phyloP scores from a whole-genome alignment of 768 basidiomycete species.

The Clitopilus hobsonii region DNA sequence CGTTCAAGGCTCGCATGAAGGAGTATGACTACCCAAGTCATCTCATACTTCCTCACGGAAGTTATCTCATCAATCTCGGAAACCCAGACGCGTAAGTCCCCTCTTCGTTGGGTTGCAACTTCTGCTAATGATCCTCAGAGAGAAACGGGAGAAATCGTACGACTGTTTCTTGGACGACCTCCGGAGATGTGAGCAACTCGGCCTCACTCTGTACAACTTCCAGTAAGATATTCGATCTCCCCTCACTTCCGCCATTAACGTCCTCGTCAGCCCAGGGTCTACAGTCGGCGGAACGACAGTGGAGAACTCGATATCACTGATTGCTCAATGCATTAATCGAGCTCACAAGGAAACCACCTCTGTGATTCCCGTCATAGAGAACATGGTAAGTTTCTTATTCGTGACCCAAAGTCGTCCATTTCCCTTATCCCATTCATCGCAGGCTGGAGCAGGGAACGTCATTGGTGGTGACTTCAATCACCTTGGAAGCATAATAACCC shows the following conservation, averaged over 20 bases:
- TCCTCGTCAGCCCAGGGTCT: slow-evolving; percentile 62
- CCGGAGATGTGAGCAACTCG: slow-evolving; percentile 71
- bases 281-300: slow-evolving; percentile 66
- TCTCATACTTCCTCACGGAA: slow-evolving; percentile 79
- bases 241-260: neutral
- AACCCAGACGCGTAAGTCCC: slow-evolving; percentile 60
- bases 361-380: slow-evolving; percentile 71
- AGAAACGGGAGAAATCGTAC: slow-evolving; percentile 67
- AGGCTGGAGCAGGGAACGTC: slow-evolving; percentile 81
- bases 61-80: slow-evolving; percentile 81
- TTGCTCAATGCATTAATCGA: slow-evolving; percentile 71
- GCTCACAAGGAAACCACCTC: slow-evolving; percentile 57
- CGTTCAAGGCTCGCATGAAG: slow-evolving; percentile 59
- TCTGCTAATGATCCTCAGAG: slow-evolving; percentile 25
- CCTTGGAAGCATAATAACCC: slow-evolving; percentile 60
- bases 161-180: slow-evolving; percentile 83
- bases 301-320: slow-evolving; percentile 54
- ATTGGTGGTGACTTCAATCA: slow-evolving; percentile 71
- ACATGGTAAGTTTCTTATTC: slow-evolving; percentile 54
- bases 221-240: slow-evolving; percentile 50
- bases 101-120: neutral
- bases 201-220: slow-evolving; percentile 74
- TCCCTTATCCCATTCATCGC: neutral
- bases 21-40: slow-evolving; percentile 55
- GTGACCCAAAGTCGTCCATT: too few species aligned